phyloP scores from a whole-genome alignment of 306 rosid species.

The Sindora glabra region DNA sequence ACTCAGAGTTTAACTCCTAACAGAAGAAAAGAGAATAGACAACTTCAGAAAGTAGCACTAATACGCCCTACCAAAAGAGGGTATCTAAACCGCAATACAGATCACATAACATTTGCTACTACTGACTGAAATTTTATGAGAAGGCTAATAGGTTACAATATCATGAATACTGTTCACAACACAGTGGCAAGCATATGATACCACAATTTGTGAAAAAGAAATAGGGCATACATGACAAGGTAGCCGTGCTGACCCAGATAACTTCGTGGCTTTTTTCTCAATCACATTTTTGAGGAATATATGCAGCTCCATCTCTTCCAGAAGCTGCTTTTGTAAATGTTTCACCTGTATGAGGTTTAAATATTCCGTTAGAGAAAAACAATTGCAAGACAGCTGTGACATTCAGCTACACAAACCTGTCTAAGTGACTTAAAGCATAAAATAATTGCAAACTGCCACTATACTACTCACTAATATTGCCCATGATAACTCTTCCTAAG shows the following conservation, averaged over 20 bases:
- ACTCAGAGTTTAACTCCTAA: neutral
- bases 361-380: conserved; percentile 10
- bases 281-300: conserved; percentile 41
- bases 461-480: no score
- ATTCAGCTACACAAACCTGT: neutral
- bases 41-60: neutral
- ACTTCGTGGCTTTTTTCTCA: conserved; percentile 27
- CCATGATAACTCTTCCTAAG: no score
- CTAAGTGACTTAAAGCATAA: neutral
- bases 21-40: neutral
- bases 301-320: conserved; percentile 53
- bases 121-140: neutral
- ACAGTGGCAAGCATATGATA: neutral
- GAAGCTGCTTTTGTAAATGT: conserved; percentile 40
- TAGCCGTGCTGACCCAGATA: conserved; percentile 30
- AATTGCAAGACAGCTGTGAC: neutral
- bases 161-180: neutral
- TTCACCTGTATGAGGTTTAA: conserved; percentile 32
- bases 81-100: neutral
- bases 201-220: neutral
- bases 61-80: neutral
- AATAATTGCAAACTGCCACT: neutral
- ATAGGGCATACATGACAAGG: conserved; percentile 44
- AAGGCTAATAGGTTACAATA: neutral
- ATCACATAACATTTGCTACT: neutral